These are phyloP conservation scores for Fusarium ambrosium DNA, from an alignment of 2,329 filamentous ascomycete genomes.

Conservation along the genomic window DNA sequence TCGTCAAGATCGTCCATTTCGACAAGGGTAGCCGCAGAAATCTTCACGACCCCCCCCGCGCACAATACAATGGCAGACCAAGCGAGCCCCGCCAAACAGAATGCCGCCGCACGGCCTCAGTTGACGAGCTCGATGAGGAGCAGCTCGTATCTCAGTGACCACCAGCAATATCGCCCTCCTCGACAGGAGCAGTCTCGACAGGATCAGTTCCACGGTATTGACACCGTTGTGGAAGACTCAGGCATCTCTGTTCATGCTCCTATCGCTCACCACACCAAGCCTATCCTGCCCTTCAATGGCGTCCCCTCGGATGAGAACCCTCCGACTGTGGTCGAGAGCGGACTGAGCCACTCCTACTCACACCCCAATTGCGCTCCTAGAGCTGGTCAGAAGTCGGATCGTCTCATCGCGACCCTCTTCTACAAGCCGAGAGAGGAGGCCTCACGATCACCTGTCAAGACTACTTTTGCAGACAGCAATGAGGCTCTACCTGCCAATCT, in stretches of 20 bases:
- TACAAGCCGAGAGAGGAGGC: constrained; percentile 65
- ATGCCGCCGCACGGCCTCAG: constrained; percentile 60
- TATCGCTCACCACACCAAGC: constrained; percentile 53
- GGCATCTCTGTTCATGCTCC: constrained; percentile 49
- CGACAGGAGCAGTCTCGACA: constrained; percentile 65
- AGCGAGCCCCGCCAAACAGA: constrained; percentile 49
- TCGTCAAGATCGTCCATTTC: constrained; percentile 4
- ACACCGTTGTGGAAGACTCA: constrained; percentile 73
- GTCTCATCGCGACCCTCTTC: constrained; percentile 73
- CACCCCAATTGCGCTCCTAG: constrained; percentile 73
- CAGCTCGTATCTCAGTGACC: constrained; percentile 73
- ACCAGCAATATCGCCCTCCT: constrained; percentile 73
- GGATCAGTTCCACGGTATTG: constrained; percentile 70
- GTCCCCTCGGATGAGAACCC: constrained; percentile 71
- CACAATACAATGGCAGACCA: constrained; percentile 51
- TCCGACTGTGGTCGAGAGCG: constrained; percentile 72
- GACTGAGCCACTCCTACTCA: constrained; percentile 72
- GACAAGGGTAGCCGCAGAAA: constrained; percentile 25
- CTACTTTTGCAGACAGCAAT: constrained; percentile 48
- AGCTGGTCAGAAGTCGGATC: constrained; percentile 61
- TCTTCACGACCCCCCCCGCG: constrained; percentile 27
- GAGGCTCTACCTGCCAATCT: constrained; percentile 65
- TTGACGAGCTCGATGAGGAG: constrained; percentile 67
- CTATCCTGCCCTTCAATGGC: constrained; percentile 68
- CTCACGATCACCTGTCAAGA: constrained; percentile 49